Evolutionary conservation across 2,329 filamentous ascomycete species (phyloP), one percentile per base, ranked within the genome.

Genomic region (Aureobasidium sp.): DNA sequence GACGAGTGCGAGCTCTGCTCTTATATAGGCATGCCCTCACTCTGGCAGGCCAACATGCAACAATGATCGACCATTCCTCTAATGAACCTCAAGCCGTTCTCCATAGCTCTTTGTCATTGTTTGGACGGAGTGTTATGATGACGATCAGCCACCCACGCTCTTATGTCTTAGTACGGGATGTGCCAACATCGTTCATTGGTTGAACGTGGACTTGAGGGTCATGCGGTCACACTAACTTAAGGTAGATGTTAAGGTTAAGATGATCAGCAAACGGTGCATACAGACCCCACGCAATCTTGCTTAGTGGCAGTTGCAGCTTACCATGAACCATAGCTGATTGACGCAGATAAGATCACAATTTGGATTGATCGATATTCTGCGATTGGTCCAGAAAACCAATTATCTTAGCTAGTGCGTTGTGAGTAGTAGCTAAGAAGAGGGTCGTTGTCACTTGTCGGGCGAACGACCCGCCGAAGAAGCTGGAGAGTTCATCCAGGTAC

Each of bases 161-260:
- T n/a, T 7, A 42, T 48, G 44, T 48, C 44, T 60, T 24, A 5
- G 19, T n/a, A n/a, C 45, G 45, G 45, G n/a, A 39, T 22, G 19
- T 60, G 19, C 56, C 56, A 50, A 12, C 8, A 19, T 9, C 17
- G 11, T 24, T 42, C 8, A 60, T 48, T 50, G 45, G 56, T 33
- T 4, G 14, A 7, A n/a, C n/a, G 5, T 2, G 24, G 31, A 2
- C 2, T 44, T 8, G 40, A 29, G 29, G 40, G 42, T 58, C 54
- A 58, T 49, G 45, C 44, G 45, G 22, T 33, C 15, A 4, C 11
- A 19, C 17, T 49, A 44, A 60, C n/a, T 60, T 60, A 60, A 50
- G 56, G 56, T 60, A 39, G 56, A 22, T 24, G 19, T 60, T 50
- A 60, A 60, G 56, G 56, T 60, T 60, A 49, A 60, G 44, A 11